A percentile compares a stretch with the other conserved stretches of the same genome.
These are phyloP conservation scores for Entonaema liquescens DNA, from an alignment of 495 filamentous ascomycete genomes.

Conservation along the genomic window DNA sequence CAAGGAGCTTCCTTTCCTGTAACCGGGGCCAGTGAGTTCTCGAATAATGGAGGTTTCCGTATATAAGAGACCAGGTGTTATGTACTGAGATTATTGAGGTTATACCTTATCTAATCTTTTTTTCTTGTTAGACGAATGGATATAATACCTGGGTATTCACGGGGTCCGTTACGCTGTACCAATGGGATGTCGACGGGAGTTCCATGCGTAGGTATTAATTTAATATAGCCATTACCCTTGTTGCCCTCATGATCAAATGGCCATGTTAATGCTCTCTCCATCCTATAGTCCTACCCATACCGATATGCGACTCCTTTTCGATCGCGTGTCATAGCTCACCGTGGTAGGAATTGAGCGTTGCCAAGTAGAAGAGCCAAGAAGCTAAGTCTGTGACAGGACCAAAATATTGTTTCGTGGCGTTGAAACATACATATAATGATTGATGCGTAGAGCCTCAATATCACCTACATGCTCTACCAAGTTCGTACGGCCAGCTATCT, in stretches of 20 bases:
- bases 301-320: not conserved
- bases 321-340: slow-evolving; percentile 1
- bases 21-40: not conserved
- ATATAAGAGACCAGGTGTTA: not conserved
- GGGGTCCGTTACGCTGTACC: not conserved
- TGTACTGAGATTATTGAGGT: not conserved
- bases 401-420: not conserved
- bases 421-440: slow-evolving; percentile 6
- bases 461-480: not conserved
- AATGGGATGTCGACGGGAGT: not conserved
- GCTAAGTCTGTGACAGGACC: slow-evolving; percentile 21
- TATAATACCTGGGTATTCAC: not conserved
- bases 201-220: not conserved
- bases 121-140: not conserved
- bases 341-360: not conserved
- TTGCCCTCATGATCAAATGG: not conserved
- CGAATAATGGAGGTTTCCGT: not conserved
- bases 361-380: slow-evolving; percentile 33
- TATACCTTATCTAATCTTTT: slow-evolving; percentile 4
- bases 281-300: not conserved
- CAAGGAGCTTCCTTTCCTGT: not conserved
- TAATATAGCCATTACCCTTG: not conserved
- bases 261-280: not conserved
- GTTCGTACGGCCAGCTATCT: not conserved
- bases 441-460: not conserved